A percentile compares a stretch with the other conserved stretches of the same genome.
Conservation (phyloP, 1,284 basidiomycete species). For the Moesziomyces aphidis region DNA sequence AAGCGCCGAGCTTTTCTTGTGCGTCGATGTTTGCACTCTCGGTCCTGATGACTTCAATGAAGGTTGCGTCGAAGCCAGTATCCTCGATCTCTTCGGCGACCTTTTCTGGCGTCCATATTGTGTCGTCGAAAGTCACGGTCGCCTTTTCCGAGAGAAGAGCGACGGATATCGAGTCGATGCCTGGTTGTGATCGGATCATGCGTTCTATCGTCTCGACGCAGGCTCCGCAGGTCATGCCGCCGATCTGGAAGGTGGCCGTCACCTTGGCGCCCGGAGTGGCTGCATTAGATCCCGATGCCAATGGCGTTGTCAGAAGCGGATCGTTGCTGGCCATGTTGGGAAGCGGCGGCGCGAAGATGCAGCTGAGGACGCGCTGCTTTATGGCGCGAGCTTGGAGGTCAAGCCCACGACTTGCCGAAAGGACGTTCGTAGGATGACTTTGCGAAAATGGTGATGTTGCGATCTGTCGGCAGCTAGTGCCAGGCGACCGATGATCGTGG, state of each 20-base stretch:
- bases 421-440: too few relatives aligned
- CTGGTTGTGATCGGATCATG: conserved; percentile 83
- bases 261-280: conserved; percentile 17
- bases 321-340: conserved; percentile 22
- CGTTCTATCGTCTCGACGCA: conserved; percentile 96
- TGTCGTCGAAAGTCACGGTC: conserved; percentile 86
- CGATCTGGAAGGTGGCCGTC: conserved; percentile 76
- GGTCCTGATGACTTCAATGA: conserved; percentile 32
- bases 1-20: conserved; percentile 3
- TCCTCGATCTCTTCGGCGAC: conserved; percentile 84
- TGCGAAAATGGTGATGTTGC: too few relatives aligned
- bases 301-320: conserved; percentile 20
- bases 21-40: conserved; percentile 6
- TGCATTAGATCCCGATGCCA: conserved; percentile 17
- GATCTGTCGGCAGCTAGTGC: too few relatives aligned
- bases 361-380: too few relatives aligned
- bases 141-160: conserved; percentile 94
- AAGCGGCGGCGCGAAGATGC: neutral
- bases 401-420: too few relatives aligned
- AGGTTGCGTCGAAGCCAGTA: conserved; percentile 85
- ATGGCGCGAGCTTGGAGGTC: too few relatives aligned
- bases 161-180: conserved; percentile 88
- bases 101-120: conserved; percentile 79
- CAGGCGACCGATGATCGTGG: too few relatives aligned
- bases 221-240: conserved; percentile 91